Evolutionary conservation across 768 basidiomycete species (phyloP), one percentile per base, ranked within the genome.

Genomic region (Paxillus involutus): DNA sequence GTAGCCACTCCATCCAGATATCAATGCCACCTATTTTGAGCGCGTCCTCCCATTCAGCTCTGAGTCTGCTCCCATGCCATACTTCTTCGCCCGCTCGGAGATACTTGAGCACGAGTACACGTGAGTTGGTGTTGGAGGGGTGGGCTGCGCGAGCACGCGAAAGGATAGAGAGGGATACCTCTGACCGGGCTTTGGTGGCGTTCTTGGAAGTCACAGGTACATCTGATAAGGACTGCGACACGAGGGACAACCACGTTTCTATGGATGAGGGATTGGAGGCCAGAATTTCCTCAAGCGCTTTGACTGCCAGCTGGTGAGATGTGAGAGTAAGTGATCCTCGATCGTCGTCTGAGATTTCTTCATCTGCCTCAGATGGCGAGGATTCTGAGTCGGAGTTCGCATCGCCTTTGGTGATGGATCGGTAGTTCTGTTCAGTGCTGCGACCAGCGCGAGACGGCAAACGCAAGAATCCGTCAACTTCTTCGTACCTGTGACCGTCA

Each of bases 1-100:
- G 86, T 3, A 92, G 63, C 89, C 90, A 93, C 59, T 86, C 86
- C 72, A 91, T 79, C 81, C 84, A 88, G 24, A 92, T 75, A 36
- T 84, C 80, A 26, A 77, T 67, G 35, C 77, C 80, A 29, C 80
- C 77, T 4, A 80, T 60, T 47, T 68, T 61, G 57, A 91, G 66
- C 3, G 86, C 83, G 17, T 77, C 74, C 51, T 89, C 85, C 91
- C 91, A 94, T 60, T 91, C 88, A 3, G 73, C 72, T 21, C 63
- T 50, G 16, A 86, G 61, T 67, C 82, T 82, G 41, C 73, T 74
- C 51, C 75, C 75, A 21, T 78, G 66, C 89, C 89, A 91, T 16
- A 88, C 62, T 55, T 88, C 83, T 69, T 89, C 88, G 16, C 89
- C 89, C 2, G 86, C 82, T 50, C 79, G 80, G 44, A 94, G 73